Evolutionary conservation across 768 basidiomycete genomes (phyloP), one percentile per base, ranked within the genome.

Genomic region (Daedaleopsis nitida): DNA sequence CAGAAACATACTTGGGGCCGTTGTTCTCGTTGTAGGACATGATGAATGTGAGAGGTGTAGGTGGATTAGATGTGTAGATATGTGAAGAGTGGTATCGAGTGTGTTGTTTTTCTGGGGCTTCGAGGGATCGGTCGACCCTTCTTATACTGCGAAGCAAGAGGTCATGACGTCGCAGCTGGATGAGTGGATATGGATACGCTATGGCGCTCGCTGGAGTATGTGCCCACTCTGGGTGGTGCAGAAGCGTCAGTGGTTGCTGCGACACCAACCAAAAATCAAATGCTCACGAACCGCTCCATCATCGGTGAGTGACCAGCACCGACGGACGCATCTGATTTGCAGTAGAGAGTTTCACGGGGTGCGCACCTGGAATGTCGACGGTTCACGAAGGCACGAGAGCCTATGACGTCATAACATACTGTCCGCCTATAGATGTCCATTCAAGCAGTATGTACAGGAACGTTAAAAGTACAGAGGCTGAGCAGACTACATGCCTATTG

Each of bases 1-100:
- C 3, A 38, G 55, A 56, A 56, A 62, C 65, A 38, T 65, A 71
- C 70, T 64, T 71, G 63, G 70, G 70, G 48, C 59, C 52, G 60
- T 58, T 55, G 64, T 55, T 60, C 62, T 56, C 64, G 62, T 52
- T 66, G 65, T 45, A 64, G 54, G 68, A 70, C 67, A 68, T 67
- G 56, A 27, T 67, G 52, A 44, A 50, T 17, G 39, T 55, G 11
- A 43, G 27, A 32, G 34, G 56, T 49, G 42, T 27, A 27, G 48
- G n/a, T 55, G 17, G 54, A 17, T 47, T 39, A 27, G 44, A 11
- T 38, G 52, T 32, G 32, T 32, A 51, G 56, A 21, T 44, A 16
- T 23, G 48, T 23, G 43, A 49, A 48, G 59, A 42, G 38, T 39
- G 45, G 24, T 37, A 19, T 51, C 8, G 11, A 23, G 58, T 51